phyloP scores from a whole-genome alignment of 352 stramenopile species.

The Phytopythium aichiense region DNA sequence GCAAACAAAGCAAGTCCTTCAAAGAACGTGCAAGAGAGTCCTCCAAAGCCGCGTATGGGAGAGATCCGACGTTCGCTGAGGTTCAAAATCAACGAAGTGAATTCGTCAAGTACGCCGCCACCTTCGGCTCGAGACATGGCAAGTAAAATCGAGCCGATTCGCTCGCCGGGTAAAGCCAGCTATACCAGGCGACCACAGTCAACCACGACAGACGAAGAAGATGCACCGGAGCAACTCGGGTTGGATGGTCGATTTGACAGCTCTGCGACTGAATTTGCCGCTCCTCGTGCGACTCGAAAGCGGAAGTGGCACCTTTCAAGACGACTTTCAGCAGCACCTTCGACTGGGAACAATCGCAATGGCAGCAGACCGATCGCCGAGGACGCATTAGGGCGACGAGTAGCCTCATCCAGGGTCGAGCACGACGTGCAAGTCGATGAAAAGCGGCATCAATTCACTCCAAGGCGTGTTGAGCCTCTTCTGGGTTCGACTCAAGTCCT shows the following conservation, averaged over 20 bases:
- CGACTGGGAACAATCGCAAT: neutral
- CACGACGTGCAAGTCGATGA: neutral
- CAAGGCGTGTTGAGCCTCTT: neutral
- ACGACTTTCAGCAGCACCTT: neutral
- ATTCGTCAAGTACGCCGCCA: neutral
- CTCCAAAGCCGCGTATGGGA: neutral
- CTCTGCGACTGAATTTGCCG: neutral
- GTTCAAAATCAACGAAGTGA: neutral
- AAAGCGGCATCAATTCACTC: neutral
- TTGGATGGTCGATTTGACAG: neutral
- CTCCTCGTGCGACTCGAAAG: neutral
- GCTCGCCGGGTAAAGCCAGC: neutral
- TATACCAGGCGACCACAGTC: neutral
- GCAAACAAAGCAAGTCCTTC: neutral
- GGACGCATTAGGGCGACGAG: neutral
- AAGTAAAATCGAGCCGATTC: neutral
- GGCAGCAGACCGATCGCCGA: neutral
- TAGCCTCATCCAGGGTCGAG: neutral
- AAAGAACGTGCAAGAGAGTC: neutral
- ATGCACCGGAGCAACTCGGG: neutral
- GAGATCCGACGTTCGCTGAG: neutral
- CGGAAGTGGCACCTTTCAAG: neutral
- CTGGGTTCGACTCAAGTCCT: neutral
- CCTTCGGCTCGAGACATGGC: neutral
- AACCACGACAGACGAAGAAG: neutral